A percentile compares a stretch with the other conserved stretches of the same genome.
Conservation (phyloP, 2,329 filamentous ascomycete genomes). For the Colletotrichum sp. region DNA sequence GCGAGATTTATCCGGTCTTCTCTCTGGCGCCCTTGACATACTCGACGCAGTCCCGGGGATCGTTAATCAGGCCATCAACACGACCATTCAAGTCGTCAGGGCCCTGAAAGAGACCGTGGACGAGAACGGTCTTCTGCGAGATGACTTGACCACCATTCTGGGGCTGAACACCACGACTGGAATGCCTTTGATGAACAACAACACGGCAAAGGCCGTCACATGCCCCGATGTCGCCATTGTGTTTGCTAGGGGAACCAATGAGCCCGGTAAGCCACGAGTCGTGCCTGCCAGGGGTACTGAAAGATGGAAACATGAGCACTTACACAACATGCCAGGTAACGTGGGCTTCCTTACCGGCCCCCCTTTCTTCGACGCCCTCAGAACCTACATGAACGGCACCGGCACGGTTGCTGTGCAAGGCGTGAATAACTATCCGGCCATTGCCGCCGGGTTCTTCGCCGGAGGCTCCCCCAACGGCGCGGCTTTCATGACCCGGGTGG, state of each 20-base stretch:
- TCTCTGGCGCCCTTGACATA: slow-evolving; percentile 11
- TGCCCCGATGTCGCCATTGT: slow-evolving; percentile 21
- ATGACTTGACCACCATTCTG: slow-evolving; percentile 13
- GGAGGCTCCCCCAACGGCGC: slow-evolving; percentile 12
- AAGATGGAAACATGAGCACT: neutral
- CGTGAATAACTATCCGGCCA: slow-evolving; percentile 25
- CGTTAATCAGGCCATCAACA: slow-evolving; percentile 10
- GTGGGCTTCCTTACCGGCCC: slow-evolving; percentile 32
- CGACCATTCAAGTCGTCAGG: slow-evolving; percentile 15
- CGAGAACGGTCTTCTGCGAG: slow-evolving; percentile 12
- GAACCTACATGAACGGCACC: slow-evolving; percentile 21
- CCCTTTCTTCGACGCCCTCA: slow-evolving; percentile 28
- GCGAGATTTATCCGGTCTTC: slow-evolving; percentile 4
- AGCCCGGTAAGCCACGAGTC: slow-evolving; percentile 13
- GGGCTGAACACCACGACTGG: slow-evolving; percentile 8
- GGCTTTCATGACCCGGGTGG: slow-evolving; percentile 35
- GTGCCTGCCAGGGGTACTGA: neutral
- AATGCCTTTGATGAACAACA: neutral
- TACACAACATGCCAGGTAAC: slow-evolving; percentile 24
- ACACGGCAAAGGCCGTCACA: neutral
- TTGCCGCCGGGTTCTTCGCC: neutral
- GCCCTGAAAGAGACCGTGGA: slow-evolving; percentile 16
- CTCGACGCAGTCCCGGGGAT: slow-evolving; percentile 8
- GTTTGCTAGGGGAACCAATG: slow-evolving; percentile 21
- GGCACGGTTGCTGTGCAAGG: slow-evolving; percentile 28